These are phyloP conservation scores for Dendrobium nobile DNA, from an alignment of 106 monocot species.

Conservation along the genomic window DNA sequence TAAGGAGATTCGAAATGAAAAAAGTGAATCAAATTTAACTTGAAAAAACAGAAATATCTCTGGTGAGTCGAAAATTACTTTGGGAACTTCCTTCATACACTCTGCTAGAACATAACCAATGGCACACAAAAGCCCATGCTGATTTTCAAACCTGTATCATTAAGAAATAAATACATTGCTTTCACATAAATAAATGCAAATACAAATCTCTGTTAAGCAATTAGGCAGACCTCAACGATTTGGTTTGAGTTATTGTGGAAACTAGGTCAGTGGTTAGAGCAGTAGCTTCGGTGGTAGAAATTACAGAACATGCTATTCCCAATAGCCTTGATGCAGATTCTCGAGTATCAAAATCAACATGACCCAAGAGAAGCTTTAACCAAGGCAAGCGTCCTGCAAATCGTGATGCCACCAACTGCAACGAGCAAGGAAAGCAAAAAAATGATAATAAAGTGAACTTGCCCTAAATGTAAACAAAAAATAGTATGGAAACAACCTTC, in stretches of 20 bases:
- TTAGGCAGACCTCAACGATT: slow-evolving; percentile 52
- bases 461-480: slow-evolving; percentile 5
- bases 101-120: slow-evolving; percentile 83
- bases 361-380: slow-evolving; percentile 63
- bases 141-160: slow-evolving; percentile 71
- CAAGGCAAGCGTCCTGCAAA: slow-evolving; percentile 57
- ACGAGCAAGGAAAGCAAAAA: slow-evolving; percentile 6
- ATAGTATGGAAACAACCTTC: slow-evolving; percentile 37
- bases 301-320: slow-evolving; percentile 60
- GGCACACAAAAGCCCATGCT: slow-evolving; percentile 80
- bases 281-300: slow-evolving; percentile 42
- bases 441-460: neutral
- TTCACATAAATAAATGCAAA: neutral
- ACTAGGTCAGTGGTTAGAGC: slow-evolving; percentile 47
- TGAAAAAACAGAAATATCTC: neutral
- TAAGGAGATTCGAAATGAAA: neutral
- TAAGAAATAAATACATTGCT: neutral
- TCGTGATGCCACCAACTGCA: slow-evolving; percentile 66
- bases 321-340: slow-evolving; percentile 77
- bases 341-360: slow-evolving; percentile 79
- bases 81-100: slow-evolving; percentile 45
- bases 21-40: neutral
- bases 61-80: slow-evolving; percentile 33
- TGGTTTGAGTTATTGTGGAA: slow-evolving; percentile 22
- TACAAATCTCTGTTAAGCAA: neutral